Evolutionary conservation across 495 filamentous ascomycete species (phyloP).

Genomic region (Cryomyces minteri): DNA sequence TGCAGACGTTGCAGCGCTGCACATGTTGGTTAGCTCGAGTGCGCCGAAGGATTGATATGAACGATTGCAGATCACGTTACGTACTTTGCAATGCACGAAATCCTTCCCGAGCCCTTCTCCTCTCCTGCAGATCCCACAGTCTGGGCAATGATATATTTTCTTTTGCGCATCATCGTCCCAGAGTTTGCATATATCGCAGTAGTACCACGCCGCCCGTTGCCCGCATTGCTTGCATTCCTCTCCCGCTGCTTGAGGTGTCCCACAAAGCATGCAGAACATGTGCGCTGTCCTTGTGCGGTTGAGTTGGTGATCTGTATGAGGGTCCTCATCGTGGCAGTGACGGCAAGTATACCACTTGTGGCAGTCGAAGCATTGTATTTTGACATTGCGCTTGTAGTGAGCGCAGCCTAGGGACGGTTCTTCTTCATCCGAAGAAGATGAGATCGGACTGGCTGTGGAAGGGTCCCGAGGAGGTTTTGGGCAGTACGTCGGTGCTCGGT

Average conservation of each 20-base stretch:
- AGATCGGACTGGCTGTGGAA: conserved; percentile 18
- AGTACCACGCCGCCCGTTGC: conserved; percentile 71
- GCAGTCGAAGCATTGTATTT: conserved; percentile 80
- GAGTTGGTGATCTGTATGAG: conserved; percentile 36
- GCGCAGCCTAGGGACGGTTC: conserved; percentile 51
- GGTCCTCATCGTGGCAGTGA: conserved; percentile 69
- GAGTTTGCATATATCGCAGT: conserved; percentile 84
- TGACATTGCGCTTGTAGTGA: conserved; percentile 93
- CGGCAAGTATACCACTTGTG: conserved; percentile 88
- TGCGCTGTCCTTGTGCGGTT: conserved; percentile 69
- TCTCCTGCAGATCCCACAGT: conserved; percentile 89
- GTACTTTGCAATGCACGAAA: conserved; percentile 93
- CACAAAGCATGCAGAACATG: conserved; percentile 97
- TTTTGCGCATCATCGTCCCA: conserved; percentile 91
- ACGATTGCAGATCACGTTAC: conserved; percentile 2
- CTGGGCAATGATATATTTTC: conserved; percentile 89
- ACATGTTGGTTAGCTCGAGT: conserved; percentile 3
- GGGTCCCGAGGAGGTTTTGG: conserved; percentile 10
- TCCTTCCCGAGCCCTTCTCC: conserved; percentile 89
- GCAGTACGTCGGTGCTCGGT: conserved; percentile 53
- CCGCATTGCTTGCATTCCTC: conserved; percentile 63
- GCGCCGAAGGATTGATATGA: neutral
- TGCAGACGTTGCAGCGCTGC: conserved; percentile 44
- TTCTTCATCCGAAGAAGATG: conserved; percentile 19
- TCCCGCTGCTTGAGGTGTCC: conserved; percentile 62